Evolutionary conservation across 352 stramenopile species (phyloP).

Genomic region (Globisporangium barbulae): DNA sequence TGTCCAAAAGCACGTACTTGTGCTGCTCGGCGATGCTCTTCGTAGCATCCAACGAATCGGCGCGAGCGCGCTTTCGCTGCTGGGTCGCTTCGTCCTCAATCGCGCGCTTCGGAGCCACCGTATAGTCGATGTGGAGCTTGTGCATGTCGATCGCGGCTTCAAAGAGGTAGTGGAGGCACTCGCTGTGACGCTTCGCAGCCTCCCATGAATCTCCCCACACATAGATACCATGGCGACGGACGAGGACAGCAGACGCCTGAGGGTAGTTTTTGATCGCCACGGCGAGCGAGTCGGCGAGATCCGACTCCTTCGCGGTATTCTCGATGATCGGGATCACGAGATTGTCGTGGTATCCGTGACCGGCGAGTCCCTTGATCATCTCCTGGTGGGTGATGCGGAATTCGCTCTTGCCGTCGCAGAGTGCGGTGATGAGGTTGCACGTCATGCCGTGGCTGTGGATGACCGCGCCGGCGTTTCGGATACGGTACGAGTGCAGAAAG

Average conservation of each 20-base stretch:
- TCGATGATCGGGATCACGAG: conserved; percentile 96
- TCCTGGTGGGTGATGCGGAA: conserved; percentile 95
- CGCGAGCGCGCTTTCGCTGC: conserved; percentile 40
- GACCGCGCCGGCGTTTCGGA: conserved; percentile 71
- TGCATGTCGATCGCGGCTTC: conserved; percentile 89
- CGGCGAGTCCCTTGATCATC: conserved; percentile 96
- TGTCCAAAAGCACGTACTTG: conserved; percentile 94
- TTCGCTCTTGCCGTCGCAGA: conserved; percentile 80
- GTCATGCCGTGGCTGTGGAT: conserved; percentile 79
- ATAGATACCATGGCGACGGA: conserved; percentile 95
- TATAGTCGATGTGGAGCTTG: conserved; percentile 78
- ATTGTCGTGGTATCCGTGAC: conserved; percentile 90
- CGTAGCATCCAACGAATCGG: conserved; percentile 15
- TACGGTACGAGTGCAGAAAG: conserved; percentile 91
- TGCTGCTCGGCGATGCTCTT: conserved; percentile 65
- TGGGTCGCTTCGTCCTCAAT: conserved; percentile 41
- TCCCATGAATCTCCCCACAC: conserved; percentile 96
- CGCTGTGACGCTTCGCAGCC: conserved; percentile 94
- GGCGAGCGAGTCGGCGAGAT: conserved; percentile 88
- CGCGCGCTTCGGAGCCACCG: conserved; percentile 25
- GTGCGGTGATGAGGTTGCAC: conserved; percentile 88
- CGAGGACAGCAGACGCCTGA: conserved; percentile 89
- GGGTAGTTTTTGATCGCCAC: conserved; percentile 87
- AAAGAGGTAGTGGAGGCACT: conserved; percentile 97
- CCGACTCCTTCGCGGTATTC: conserved; percentile 92